Evolutionary conservation across 768 basidiomycete genomes (phyloP), one percentile per base, ranked within the genome.

Genomic region (Cystofilobasidium ferigula): DNA sequence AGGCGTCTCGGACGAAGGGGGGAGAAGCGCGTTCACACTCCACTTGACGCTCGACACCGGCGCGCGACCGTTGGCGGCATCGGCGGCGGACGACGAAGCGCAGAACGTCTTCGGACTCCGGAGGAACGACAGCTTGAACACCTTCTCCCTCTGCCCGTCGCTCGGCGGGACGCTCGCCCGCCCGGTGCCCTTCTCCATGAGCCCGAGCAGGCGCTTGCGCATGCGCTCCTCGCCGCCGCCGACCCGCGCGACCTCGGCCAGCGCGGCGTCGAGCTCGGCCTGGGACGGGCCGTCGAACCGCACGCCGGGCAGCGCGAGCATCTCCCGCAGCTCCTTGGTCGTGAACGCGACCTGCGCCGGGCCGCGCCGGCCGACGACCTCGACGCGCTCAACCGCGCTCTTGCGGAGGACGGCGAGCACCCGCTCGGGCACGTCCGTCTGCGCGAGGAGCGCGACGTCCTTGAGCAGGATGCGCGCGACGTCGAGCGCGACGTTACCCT

Each of bases 401-500:
- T 78, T 76, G 0, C 77, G 74, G 14, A 97, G 81, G 14, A 85
- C 81, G 0, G 83, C 81, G 8, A 97, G 79, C 0, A 92, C 90
- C 12, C 80, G 75, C 60, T 81, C 74, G 0, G 93, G 91, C 24
- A 97, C 81, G 74, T 97, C 93, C 64, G 87, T 88, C 72, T 80
- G 78, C 30, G 77, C 76, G 53, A 97, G 82, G 2, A 78, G 76
- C 22, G 81, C 78, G 0, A 85, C 81, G 2, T 82, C 77, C 16
- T 86, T 87, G 68, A 99, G 83, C 8, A 97, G 82, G 73, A 97
- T 89, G 6, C 93, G 83, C 0, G 92, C 91, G 32, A 93, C 80
- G 71, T 99, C 94, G 38, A 99, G 80, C 10, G 92, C 86, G 63
- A 99, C 93, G 70, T 98, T 97, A 14, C 94, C 94, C 69, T 91